phyloP scores from a whole-genome alignment of 768 basidiomycete species.

The Tephrocybe sp. region DNA sequence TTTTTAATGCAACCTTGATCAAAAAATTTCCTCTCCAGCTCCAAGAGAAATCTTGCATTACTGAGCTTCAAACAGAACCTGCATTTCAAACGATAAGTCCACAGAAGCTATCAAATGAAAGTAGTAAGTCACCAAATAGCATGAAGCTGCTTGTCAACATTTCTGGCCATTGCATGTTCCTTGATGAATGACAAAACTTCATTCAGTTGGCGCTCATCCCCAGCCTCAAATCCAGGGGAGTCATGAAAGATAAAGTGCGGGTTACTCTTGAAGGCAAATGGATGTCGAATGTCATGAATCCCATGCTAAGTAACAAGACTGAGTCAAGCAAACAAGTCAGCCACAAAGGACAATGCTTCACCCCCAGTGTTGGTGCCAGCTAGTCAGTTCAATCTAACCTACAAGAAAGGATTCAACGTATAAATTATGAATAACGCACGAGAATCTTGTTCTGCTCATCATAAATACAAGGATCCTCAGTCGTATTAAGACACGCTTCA shows the following conservation, averaged over 20 bases:
- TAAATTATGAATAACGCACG: neutral
- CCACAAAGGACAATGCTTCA: neutral
- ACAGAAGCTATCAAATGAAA: neutral
- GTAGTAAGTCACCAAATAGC: neutral
- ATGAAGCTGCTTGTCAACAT: neutral
- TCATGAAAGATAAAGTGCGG: constrained; percentile 15
- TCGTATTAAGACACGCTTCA: too few species aligned
- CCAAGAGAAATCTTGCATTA: neutral
- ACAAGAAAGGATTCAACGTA: neutral
- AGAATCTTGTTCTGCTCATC: neutral
- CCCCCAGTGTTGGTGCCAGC: neutral
- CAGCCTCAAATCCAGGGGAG: constrained; percentile 18
- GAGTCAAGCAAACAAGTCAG: neutral
- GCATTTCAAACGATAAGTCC: neutral
- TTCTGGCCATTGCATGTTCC: neutral
- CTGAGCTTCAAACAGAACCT: neutral
- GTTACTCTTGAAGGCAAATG: constrained; percentile 21
- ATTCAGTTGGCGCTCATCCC: constrained; percentile 3
- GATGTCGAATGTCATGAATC: constrained; percentile 19
- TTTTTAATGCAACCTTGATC: neutral
- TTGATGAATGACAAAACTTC: neutral
- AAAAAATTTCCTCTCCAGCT: neutral
- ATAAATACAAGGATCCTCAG: neutral
- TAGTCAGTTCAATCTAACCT: neutral
- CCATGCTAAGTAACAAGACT: constrained; percentile 16